Evolutionary conservation across 1,284 basidiomycete species (phyloP).

Genomic region (Heterobasidion parviporum): DNA sequence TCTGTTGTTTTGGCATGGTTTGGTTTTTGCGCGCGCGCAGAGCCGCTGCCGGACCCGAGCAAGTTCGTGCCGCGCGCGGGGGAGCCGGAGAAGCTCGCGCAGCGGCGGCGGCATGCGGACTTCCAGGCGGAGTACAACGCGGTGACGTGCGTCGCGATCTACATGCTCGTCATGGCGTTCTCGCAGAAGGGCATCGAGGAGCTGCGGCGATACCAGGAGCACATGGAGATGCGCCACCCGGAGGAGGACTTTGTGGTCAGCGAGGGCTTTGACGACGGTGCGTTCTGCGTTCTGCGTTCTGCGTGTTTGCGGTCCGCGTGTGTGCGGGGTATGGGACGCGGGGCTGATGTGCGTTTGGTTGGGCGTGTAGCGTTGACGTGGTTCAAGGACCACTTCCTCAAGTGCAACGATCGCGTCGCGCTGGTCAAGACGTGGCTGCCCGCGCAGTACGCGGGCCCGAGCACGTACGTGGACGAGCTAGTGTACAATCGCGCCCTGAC

Average conservation of each 20-base stretch:
- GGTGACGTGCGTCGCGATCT: conserved; percentile 82
- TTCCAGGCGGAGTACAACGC: conserved; percentile 73
- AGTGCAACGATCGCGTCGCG: conserved; percentile 67
- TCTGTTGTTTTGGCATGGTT: too few species aligned
- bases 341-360: background rate
- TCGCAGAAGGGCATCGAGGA: conserved; percentile 86
- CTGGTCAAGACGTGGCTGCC: conserved; percentile 80
- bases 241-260: conserved; percentile 63
- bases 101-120: conserved; percentile 56
- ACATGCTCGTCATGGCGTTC: conserved; percentile 90
- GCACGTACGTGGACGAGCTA: conserved; percentile 73
- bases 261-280: conserved; percentile 74
- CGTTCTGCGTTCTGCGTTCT: conserved; percentile 19
- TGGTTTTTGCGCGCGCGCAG: conserved; percentile 35
- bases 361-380: conserved; percentile 48
- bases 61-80: conserved; percentile 66
- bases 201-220: conserved; percentile 62
- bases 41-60: conserved; percentile 65
- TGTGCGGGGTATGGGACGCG: background rate
- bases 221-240: conserved; percentile 69
- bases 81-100: conserved; percentile 62
- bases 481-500: conserved; percentile 72
- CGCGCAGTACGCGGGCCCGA: conserved; percentile 60
- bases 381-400: conserved; percentile 74
- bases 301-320: background rate